Conservation (phyloP, 768 basidiomycete genomes). For the Macrolepiota albuminosa region DNA sequence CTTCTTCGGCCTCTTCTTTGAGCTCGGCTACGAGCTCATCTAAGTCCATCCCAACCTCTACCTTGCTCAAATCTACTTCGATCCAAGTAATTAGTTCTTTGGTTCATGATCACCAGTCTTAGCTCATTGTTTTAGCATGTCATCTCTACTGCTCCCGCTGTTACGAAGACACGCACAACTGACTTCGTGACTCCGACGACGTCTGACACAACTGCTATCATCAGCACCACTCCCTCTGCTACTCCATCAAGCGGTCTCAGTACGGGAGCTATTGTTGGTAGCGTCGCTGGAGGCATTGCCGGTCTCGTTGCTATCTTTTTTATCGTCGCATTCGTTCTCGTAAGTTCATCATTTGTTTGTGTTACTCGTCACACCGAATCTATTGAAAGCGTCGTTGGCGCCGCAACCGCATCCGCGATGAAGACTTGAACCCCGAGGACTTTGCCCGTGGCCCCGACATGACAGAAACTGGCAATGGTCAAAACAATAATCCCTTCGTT, state of each 20-base stretch:
- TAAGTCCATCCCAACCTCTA: slow-evolving; percentile 5
- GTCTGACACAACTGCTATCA: slow-evolving; percentile 4
- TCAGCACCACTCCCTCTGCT: slow-evolving; percentile 16
- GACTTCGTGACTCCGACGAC: slow-evolving; percentile 13
- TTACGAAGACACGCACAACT: slow-evolving; percentile 16
- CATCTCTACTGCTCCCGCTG: slow-evolving; percentile 9
- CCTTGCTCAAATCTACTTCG: slow-evolving; percentile 5
- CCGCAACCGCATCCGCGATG: slow-evolving; percentile 26
- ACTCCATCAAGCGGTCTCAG: slow-evolving; percentile 21
- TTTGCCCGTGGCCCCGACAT: slow-evolving; percentile 18
- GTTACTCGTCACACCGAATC: neutral
- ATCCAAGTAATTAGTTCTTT: slow-evolving; percentile 11
- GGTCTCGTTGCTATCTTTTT: slow-evolving; percentile 32
- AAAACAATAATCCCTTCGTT: slow-evolving; percentile 22
- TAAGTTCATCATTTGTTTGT: slow-evolving; percentile 18
- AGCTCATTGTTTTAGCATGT: slow-evolving; percentile 13
- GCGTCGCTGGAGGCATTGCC: slow-evolving; percentile 33
- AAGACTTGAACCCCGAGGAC: slow-evolving; percentile 31
- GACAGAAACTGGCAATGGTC: slow-evolving; percentile 15
- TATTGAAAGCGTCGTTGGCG: slow-evolving; percentile 30
- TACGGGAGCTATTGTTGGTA: slow-evolving; percentile 38
- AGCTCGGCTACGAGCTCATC: slow-evolving; percentile 3
- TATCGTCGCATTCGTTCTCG: slow-evolving; percentile 34
- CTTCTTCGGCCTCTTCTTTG: slow-evolving; percentile 3
- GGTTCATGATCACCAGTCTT: neutral